phyloP scores from a whole-genome alignment of 23 red algal species.

The Pyropia haitanensis region DNA sequence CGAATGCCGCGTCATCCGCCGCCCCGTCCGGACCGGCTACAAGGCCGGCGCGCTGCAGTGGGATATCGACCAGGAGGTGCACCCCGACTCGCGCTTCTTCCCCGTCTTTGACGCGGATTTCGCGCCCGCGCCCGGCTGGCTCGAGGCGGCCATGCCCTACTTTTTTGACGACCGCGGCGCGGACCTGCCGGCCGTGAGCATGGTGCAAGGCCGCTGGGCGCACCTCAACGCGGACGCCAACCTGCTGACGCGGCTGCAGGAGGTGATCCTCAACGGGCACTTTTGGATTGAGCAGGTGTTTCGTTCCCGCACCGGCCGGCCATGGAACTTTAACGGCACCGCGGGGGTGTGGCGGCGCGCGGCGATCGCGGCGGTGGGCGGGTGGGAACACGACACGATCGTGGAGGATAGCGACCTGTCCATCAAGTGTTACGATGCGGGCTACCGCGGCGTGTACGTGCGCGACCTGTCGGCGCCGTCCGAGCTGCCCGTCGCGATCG shows the following conservation, averaged over 20 bases:
- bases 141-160: not conserved
- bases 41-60: slow-evolving; percentile 2
- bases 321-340: too few species aligned
- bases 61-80: too few species aligned
- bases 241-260: not conserved
- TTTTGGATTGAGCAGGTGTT: not conserved
- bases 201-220: not conserved
- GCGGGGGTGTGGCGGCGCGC: too few species aligned
- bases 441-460: too few species aligned
- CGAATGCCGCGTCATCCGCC: not conserved
- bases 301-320: too few species aligned
- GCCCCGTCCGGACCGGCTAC: not conserved
- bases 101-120: not conserved
- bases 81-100: not conserved
- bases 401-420: too few species aligned
- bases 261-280: not conserved
- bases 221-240: not conserved
- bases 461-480: too few species aligned
- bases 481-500: too few species aligned
- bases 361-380: too few species aligned
- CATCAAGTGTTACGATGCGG: too few species aligned
- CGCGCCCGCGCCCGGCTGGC: not conserved
- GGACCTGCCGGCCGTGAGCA: not conserved
- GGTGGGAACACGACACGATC: too few species aligned
- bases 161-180: not conserved